phyloP scores from a whole-genome alignment of 2,329 filamentous ascomycete genomes.

The Orbilia brochopaga region DNA sequence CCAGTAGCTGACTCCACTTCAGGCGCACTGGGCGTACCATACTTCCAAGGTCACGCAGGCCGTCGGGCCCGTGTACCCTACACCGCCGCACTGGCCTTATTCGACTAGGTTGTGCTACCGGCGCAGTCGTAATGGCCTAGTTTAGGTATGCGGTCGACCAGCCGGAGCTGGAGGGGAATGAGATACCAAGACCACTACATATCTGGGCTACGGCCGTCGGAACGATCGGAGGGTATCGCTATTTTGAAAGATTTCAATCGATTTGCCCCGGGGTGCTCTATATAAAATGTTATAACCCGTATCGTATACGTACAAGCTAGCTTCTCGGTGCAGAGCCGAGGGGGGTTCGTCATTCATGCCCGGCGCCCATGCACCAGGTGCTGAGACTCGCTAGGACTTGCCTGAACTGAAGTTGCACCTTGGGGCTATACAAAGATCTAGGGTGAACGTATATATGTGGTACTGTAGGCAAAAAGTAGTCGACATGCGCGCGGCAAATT shows the following conservation, averaged over 20 bases:
- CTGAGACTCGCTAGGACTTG: not conserved
- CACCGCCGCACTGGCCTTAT: constrained; percentile 57
- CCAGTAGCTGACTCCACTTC: constrained; percentile 48
- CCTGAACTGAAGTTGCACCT: not conserved
- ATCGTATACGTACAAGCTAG: too few species aligned
- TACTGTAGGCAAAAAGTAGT: constrained; percentile 15
- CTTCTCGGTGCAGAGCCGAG: too few species aligned
- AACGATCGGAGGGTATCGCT: constrained; percentile 22
- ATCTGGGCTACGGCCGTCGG: not conserved
- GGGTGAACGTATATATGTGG: constrained; percentile 15
- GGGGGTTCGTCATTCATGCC: too few species aligned
- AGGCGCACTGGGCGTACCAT: constrained; percentile 58
- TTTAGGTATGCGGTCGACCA: constrained; percentile 27
- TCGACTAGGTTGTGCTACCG: constrained; percentile 10
- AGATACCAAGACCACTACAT: constrained; percentile 15
- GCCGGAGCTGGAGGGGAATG: constrained; percentile 11
- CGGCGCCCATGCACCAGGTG: too few species aligned
- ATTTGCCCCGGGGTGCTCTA: too few species aligned
- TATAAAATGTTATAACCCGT: too few species aligned
- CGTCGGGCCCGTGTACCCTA: constrained; percentile 56
- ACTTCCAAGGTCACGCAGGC: constrained; percentile 56
- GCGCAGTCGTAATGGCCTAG: constrained; percentile 8
- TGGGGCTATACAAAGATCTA: not conserved
- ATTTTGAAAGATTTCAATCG: not conserved
- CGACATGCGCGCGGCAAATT: constrained; percentile 9